These are phyloP conservation scores for Chlorophyllum brunneum DNA, from an alignment of 768 basidiomycete species.

Conservation along the genomic window DNA sequence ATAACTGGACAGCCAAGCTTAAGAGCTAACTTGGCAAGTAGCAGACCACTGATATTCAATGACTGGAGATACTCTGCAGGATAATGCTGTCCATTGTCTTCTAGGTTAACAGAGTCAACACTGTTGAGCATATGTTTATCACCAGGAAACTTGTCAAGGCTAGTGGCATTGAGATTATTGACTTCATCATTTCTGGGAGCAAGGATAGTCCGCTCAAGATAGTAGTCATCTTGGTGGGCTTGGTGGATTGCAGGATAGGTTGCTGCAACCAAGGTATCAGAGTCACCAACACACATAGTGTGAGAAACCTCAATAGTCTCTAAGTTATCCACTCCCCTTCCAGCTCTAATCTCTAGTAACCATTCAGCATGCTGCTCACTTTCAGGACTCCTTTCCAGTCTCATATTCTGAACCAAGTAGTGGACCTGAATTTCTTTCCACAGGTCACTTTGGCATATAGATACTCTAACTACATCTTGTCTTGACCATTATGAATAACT, in stretches of 20 bases:
- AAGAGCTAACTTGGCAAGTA: too few relatives aligned
- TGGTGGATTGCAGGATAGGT: too few relatives aligned
- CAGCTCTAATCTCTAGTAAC: slow-evolving; percentile 1
- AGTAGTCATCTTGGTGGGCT: background rate
- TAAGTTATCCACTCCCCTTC: background rate
- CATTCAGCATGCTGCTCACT: too few relatives aligned
- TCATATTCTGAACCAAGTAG: too few relatives aligned
- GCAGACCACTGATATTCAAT: too few relatives aligned
- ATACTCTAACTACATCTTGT: background rate
- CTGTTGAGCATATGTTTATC: too few relatives aligned
- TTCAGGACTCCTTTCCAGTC: too few relatives aligned
- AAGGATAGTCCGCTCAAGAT: background rate
- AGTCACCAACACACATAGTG: background rate
- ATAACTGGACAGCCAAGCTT: too few relatives aligned
- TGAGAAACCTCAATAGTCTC: background rate
- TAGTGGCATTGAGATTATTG: background rate
- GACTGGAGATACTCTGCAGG: too few relatives aligned
- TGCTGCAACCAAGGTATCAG: background rate
- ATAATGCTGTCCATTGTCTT: too few relatives aligned
- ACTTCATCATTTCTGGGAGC: background rate
- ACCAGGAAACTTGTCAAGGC: background rate
- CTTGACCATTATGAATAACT: background rate
- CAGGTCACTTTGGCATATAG: background rate
- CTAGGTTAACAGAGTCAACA: too few relatives aligned
- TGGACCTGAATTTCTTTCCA: background rate